These are phyloP conservation scores for Penstemon newberryi DNA, from an alignment of 257 asterid species.

Conservation along the genomic window DNA sequence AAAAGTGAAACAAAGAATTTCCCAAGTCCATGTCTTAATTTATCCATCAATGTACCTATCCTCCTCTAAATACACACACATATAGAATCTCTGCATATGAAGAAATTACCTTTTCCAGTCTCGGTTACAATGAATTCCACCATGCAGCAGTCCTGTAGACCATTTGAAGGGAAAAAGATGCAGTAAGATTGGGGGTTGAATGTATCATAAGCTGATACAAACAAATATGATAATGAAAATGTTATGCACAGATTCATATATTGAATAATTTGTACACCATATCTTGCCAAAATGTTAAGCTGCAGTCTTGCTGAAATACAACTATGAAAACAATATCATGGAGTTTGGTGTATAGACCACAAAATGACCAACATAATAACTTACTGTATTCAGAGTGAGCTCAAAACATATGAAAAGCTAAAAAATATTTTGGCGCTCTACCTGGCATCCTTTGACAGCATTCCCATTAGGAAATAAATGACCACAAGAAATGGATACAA, in stretches of 20 bases:
- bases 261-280: constrained; percentile 4
- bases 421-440: no score
- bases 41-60: neutral
- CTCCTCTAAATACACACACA: neutral
- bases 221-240: neutral
- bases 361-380: constrained; percentile 5
- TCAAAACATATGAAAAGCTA: no score
- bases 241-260: neutral
- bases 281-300: constrained; percentile 14
- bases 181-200: constrained; percentile 25
- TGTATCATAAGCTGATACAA: constrained; percentile 19
- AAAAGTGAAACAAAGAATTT: neutral
- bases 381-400: neutral
- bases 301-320: constrained; percentile 12
- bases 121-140: constrained; percentile 72
- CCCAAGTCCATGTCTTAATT: neutral
- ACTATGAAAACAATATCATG: neutral
- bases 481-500: no score
- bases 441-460: no score
- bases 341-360: neutral
- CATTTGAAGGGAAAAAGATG: constrained; percentile 15
- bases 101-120: constrained; percentile 68
- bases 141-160: constrained; percentile 63
- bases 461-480: no score
- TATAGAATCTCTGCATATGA: constrained; percentile 14